Evolutionary conservation across 176 grass and related monocot species (phyloP), one percentile per base, ranked within the genome.

Genomic region (Lolium multiflorum): DNA sequence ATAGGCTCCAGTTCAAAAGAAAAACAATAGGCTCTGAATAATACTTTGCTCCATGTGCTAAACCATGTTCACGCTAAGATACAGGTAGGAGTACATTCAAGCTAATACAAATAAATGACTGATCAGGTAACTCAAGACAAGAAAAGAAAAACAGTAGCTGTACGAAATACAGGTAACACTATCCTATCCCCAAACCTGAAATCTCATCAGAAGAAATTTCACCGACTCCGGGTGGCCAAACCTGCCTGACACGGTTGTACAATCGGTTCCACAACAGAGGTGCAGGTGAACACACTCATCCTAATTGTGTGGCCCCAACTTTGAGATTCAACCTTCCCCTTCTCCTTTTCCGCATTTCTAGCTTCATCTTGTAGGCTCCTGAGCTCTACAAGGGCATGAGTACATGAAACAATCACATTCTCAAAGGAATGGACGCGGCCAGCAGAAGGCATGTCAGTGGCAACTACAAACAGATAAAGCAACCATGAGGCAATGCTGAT

Each of bases 321-420:
- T 18, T 77, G 47, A 37, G 22, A 73, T 60, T 58, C 75, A 24
- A 17, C 75, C 68, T 69, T 51, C 59, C 6, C 49, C 56, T 66
- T 57, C 20, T 18, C 57, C 31, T 21, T 81, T 12, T 15, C 81
- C 71, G 55, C 81, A 74, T 77, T 81, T 71, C 77, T 43, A 75
- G 62, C 68, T 76, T 76, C 84, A 91, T 84, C 51, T 39, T 43
- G 59, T 60, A 44, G 52, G 52, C 60, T 67, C 69, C 76, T n/a
- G 26, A 84, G 61, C 81, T 79, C 79, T 61, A 74, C 5, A 82
- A 7, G 22, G 22, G 25, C 47, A 75, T 2, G 71, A 31, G 72
- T 52, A 71, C 85, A 79, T 80, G 59, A 47, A 55, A 91, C 57
- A 31, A 44, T 88, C 85, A 60, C 89, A 85, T 91, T 81, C 82